phyloP scores from a whole-genome alignment of 768 basidiomycete genomes.

The Tylopilus rubrobrunneus region DNA sequence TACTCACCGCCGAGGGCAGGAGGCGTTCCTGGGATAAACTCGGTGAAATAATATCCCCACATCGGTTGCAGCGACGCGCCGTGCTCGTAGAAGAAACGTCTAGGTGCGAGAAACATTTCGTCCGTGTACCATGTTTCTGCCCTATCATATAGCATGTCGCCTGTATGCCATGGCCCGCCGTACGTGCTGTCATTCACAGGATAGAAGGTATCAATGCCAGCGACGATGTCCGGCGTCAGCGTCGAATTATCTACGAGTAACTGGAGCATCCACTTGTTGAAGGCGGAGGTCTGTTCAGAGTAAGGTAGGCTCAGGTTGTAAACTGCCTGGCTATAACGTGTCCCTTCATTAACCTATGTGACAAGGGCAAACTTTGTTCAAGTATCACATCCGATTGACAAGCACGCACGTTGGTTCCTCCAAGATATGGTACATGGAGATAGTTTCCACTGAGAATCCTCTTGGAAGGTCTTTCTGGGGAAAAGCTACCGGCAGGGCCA shows the following conservation, averaged over 20 bases:
- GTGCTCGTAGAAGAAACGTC: conserved; percentile 48
- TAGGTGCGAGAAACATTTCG: conserved; percentile 49
- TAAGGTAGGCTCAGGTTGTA: too few species aligned
- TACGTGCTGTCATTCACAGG: too few species aligned
- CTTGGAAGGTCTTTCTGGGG: conserved; percentile 42
- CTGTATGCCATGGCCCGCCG: conserved; percentile 29
- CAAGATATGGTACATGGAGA: too few species aligned
- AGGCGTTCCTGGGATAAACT: conserved; percentile 55
- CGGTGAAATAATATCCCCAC: conserved; percentile 52
- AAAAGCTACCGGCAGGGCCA: conserved; percentile 48
- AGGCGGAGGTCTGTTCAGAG: too few species aligned
- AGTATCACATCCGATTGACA: neutral
- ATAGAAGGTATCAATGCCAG: too few species aligned
- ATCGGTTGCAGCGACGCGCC: conserved; percentile 45
- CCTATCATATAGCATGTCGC: conserved; percentile 54
- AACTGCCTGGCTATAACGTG: too few species aligned
- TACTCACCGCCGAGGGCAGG: conserved; percentile 44
- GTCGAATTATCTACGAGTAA: too few species aligned
- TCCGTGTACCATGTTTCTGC: conserved; percentile 41
- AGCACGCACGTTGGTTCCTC: conserved; percentile 45
- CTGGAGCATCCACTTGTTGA: too few species aligned
- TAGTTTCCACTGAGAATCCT: conserved; percentile 45
- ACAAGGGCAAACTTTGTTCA: neutral
- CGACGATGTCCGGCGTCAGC: too few species aligned
- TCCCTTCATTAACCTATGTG: too few species aligned